phyloP scores from a whole-genome alignment of 768 basidiomycete genomes.

The Trametes sanguinea region DNA sequence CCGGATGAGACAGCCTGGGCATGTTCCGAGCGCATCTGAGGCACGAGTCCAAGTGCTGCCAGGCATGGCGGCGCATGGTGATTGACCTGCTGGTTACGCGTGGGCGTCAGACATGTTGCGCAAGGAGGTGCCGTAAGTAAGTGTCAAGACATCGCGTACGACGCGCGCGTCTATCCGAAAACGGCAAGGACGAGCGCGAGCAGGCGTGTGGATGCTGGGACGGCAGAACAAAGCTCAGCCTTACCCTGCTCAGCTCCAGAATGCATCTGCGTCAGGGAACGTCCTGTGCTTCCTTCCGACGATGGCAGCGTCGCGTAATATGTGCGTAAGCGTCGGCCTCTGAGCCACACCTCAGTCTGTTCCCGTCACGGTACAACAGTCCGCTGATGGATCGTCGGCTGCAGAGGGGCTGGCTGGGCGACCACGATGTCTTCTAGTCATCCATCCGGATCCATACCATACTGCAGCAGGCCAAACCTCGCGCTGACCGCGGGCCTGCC shows the following conservation, averaged over 20 bases:
- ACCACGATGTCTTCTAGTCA: conserved; percentile 7
- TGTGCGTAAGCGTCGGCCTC: conserved; percentile 11
- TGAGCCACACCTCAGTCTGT: not conserved
- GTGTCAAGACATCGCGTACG: not conserved
- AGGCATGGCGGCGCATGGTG: not conserved
- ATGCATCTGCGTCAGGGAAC: not conserved
- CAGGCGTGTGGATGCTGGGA: not conserved
- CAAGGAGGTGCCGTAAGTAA: not conserved
- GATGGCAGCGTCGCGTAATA: conserved; percentile 7
- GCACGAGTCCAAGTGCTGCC: too few relatives aligned
- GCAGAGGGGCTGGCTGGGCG: conserved; percentile 9
- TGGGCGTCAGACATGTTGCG: conserved; percentile 7
- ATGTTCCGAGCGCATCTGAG: not conserved
- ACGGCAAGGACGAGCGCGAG: conserved; percentile 3
- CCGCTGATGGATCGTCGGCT: conserved; percentile 21
- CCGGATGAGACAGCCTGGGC: not conserved
- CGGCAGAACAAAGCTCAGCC: not conserved
- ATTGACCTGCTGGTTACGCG: conserved; percentile 2
- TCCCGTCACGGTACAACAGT: not conserved
- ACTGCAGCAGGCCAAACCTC: not conserved
- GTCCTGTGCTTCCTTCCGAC: not conserved
- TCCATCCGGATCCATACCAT: conserved; percentile 7
- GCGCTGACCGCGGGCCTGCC: not conserved
- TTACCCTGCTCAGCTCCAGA: not conserved
- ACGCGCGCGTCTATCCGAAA: not conserved